Evolutionary conservation across 306 rosid genomes (phyloP).

Genomic region (Vigna nakashimae): DNA sequence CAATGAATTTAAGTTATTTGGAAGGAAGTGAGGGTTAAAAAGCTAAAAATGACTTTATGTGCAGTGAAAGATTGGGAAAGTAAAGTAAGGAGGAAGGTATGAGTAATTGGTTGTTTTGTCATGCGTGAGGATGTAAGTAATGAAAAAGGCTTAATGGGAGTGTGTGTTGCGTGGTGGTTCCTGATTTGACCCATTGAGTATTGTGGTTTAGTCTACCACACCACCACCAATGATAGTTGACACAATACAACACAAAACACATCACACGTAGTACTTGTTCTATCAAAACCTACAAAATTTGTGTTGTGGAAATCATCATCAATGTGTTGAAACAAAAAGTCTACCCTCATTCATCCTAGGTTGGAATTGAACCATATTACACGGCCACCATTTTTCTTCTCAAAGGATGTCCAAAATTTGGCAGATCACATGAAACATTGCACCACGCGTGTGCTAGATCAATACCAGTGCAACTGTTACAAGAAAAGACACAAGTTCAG

Average conservation of each 20-base stretch:
- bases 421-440: background rate
- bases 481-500: too few relatives aligned
- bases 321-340: conserved; percentile 40
- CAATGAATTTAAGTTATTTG: background rate
- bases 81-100: conserved; percentile 37
- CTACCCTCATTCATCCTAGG: conserved; percentile 29
- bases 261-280: conserved; percentile 29
- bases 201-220: conserved; percentile 31
- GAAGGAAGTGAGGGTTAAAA: background rate
- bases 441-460: too few relatives aligned
- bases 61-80: conserved; percentile 32
- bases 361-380: conserved; percentile 37
- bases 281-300: conserved; percentile 36
- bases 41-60: background rate
- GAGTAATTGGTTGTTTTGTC: conserved; percentile 17
- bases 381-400: conserved; percentile 26
- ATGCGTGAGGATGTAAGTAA: conserved; percentile 27
- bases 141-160: conserved; percentile 31
- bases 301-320: conserved; percentile 46
- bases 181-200: conserved; percentile 40
- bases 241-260: too few relatives aligned
- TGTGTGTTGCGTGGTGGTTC: conserved; percentile 34
- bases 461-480: too few relatives aligned
- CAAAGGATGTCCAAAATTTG: conserved; percentile 18
- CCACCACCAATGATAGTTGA: conserved; percentile 32